phyloP scores from a whole-genome alignment of 768 basidiomycete genomes.

The Amanita subjunquillea region DNA sequence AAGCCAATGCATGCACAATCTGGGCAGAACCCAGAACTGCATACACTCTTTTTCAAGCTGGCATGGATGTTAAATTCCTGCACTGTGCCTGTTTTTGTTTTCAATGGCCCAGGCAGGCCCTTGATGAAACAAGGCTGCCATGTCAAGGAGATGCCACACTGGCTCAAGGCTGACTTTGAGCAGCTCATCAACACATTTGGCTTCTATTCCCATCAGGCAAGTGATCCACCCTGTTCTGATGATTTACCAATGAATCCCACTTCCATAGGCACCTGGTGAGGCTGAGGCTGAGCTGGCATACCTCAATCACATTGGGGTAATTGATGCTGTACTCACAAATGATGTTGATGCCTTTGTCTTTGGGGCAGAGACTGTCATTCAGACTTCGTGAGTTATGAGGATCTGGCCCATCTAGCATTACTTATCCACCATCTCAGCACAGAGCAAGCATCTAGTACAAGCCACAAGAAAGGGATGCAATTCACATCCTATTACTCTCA shows the following conservation, averaged over 20 bases:
- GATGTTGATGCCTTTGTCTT: neutral
- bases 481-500: neutral
- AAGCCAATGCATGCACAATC: neutral
- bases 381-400: neutral
- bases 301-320: neutral
- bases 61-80: constrained; percentile 52
- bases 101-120: constrained; percentile 45
- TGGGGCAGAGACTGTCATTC: neutral
- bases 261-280: neutral
- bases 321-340: too few relatives aligned
- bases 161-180: neutral
- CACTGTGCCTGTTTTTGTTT: constrained; percentile 82
- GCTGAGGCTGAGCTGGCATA: neutral
- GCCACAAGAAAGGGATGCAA: too few relatives aligned
- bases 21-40: neutral
- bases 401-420: neutral
- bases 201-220: neutral
- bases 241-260: neutral
- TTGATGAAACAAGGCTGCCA: too few relatives aligned
- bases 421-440: neutral
- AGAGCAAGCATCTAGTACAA: neutral
- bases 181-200: neutral
- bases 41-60: neutral
- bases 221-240: neutral
- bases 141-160: neutral